phyloP scores from a whole-genome alignment of 495 filamentous ascomycete species.

The Cercophora sp. region DNA sequence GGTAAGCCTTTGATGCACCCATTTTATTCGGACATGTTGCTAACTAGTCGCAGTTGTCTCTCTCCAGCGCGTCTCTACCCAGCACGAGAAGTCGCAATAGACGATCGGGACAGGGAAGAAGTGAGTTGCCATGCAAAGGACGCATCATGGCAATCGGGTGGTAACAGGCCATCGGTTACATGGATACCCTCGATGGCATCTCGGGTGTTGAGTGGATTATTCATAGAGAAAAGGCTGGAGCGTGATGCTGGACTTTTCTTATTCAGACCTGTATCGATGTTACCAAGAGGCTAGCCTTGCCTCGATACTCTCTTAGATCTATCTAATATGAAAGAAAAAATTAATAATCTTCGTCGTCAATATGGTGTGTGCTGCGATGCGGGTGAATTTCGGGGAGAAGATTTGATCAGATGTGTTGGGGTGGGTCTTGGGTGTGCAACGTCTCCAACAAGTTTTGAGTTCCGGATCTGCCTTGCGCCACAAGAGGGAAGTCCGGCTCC shows the following conservation, averaged over 20 bases:
- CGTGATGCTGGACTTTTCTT: slow-evolving; percentile 25
- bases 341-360: not conserved
- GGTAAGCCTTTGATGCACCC: slow-evolving; percentile 39
- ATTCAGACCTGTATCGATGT: slow-evolving; percentile 30
- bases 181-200: slow-evolving; percentile 20
- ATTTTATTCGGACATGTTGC: slow-evolving; percentile 8
- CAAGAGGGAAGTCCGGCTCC: too few species aligned
- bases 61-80: slow-evolving; percentile 77
- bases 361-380: not conserved
- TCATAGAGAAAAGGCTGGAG: slow-evolving; percentile 19
- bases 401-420: not conserved
- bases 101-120: slow-evolving; percentile 12
- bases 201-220: slow-evolving; percentile 20
- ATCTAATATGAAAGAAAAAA: slow-evolving; percentile 42
- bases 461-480: too few species aligned
- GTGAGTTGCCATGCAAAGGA: slow-evolving; percentile 6
- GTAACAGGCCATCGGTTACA: slow-evolving; percentile 14
- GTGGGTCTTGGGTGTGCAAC: too few species aligned
- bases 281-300: slow-evolving; percentile 21
- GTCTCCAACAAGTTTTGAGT: too few species aligned
- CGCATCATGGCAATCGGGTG: slow-evolving; percentile 14
- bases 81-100: slow-evolving; percentile 74
- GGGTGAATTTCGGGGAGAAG: not conserved
- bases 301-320: slow-evolving; percentile 24
- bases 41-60: slow-evolving; percentile 59